Percentiles rank a stretch among this genome's conserved stretches.
phyloP scores from a whole-genome alignment of 176 grass and related monocot species.

The Alloteropsis semialata region DNA sequence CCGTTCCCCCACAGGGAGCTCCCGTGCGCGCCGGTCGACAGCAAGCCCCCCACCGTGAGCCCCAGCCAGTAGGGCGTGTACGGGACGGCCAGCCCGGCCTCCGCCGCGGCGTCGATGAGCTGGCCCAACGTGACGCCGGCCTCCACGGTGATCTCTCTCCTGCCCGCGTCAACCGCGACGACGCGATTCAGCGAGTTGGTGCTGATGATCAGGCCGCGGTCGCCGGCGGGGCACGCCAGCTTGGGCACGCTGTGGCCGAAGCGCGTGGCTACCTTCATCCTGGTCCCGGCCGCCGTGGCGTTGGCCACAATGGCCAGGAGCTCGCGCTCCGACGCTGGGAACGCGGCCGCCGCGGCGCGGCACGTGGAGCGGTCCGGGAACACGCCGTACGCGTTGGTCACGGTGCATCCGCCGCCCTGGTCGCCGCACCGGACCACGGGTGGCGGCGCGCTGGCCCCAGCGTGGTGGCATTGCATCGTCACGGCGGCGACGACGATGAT shows the following conservation, averaged over 20 bases:
- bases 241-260: neutral
- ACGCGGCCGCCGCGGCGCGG: neutral
- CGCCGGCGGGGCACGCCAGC: neutral
- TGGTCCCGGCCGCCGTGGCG: neutral
- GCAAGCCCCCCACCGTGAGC: constrained; percentile 44
- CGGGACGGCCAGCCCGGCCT: constrained; percentile 43
- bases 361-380: neutral
- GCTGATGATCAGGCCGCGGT: constrained; percentile 41
- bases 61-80: constrained; percentile 58
- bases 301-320: neutral
- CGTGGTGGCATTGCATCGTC: no score
- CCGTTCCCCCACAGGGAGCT: constrained; percentile 56
- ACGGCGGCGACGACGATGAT: no score
- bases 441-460: no score
- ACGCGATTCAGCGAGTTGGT: constrained; percentile 31
- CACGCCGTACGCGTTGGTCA: neutral
- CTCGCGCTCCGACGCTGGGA: neutral
- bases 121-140: constrained; percentile 32
- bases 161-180: constrained; percentile 1
- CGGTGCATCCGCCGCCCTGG: neutral
- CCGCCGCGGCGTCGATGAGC: constrained; percentile 38
- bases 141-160: constrained; percentile 40
- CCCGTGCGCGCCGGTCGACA: constrained; percentile 65
- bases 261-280: neutral
- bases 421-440: neutral